These are phyloP conservation scores for Blastobotrys apis DNA, from an alignment of 1,139 yeast genomes.

Conservation along the genomic window DNA sequence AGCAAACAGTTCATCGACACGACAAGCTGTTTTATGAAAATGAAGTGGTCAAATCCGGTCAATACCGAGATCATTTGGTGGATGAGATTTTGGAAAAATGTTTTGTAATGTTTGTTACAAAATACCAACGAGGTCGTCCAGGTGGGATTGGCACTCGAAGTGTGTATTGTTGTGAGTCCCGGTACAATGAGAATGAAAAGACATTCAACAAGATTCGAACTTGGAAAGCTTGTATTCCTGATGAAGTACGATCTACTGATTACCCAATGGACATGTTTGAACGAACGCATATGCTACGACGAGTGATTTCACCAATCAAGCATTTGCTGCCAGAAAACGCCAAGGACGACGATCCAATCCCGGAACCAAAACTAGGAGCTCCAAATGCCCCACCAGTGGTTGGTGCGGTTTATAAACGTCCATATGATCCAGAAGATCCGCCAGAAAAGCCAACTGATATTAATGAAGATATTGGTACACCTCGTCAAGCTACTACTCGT, in stretches of 20 bases:
- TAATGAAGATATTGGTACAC: slow-evolving; percentile 14
- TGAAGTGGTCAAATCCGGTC: slow-evolving; percentile 95
- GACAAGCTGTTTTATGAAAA: slow-evolving; percentile 87
- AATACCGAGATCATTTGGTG: slow-evolving; percentile 87
- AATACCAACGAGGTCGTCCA: slow-evolving; percentile 93
- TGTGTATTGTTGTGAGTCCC: slow-evolving; percentile 88
- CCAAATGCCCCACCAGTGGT: slow-evolving; percentile 87
- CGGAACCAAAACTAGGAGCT: slow-evolving; percentile 76
- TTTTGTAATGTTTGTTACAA: slow-evolving; percentile 88
- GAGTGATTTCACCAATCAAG: slow-evolving; percentile 83
- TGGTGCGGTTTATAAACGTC: slow-evolving; percentile 83
- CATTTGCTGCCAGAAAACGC: slow-evolving; percentile 72
- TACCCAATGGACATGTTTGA: slow-evolving; percentile 57
- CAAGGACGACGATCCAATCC: slow-evolving; percentile 64
- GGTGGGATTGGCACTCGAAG: slow-evolving; percentile 61
- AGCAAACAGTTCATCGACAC: slow-evolving; percentile 90
- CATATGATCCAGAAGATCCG: slow-evolving; percentile 66
- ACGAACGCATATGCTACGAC: slow-evolving; percentile 46
- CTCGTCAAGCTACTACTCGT: slow-evolving; percentile 9
- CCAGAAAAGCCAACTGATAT: slow-evolving; percentile 58
- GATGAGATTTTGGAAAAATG: slow-evolving; percentile 90
- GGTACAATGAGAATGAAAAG: slow-evolving; percentile 87
- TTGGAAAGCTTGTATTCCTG: slow-evolving; percentile 98
- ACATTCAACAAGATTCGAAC: slow-evolving; percentile 92
- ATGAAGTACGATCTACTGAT: slow-evolving; percentile 86